phyloP scores from a whole-genome alignment of 1,284 basidiomycete genomes.

The Rhodotorula sp. region DNA sequence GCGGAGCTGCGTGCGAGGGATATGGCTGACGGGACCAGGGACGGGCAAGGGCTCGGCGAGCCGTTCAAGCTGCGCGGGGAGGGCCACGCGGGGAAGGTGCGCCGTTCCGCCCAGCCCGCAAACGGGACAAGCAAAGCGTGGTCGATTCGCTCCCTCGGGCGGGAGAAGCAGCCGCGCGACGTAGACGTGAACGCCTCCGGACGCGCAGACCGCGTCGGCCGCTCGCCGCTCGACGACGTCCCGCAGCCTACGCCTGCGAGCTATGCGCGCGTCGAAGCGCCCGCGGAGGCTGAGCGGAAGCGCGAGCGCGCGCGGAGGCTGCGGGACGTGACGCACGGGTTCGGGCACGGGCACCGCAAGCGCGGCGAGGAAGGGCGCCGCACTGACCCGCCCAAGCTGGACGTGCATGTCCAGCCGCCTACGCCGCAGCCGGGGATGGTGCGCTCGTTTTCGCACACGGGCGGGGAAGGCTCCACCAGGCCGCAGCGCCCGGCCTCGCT shows the following conservation, averaged over 20 bases:
- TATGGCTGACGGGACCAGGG: neutral
- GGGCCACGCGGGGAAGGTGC: neutral
- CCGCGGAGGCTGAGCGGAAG: neutral
- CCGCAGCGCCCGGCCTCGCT: constrained; percentile 3
- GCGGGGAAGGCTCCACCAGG: too few relatives aligned
- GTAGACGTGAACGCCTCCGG: neutral
- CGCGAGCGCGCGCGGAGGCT: neutral
- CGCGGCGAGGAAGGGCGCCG: neutral
- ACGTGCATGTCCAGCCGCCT: constrained; percentile 1
- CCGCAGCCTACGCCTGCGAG: neutral
- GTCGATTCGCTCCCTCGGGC: neutral
- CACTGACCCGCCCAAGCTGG: neutral
- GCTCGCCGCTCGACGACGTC: neutral
- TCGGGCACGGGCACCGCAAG: neutral
- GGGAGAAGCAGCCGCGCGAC: neutral
- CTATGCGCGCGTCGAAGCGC: constrained; percentile 8
- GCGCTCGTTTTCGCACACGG: neutral
- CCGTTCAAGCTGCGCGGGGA: constrained; percentile 4
- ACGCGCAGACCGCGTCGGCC: neutral
- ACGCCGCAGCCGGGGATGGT: neutral
- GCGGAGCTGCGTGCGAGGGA: neutral
- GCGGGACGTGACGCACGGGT: constrained; percentile 3
- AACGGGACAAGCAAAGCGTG: constrained; percentile 12
- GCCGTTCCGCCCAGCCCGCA: too few relatives aligned
- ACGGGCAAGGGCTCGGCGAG: constrained; percentile 1